phyloP scores from a whole-genome alignment of 306 rosid genomes.

The Potentilla sterilis region DNA sequence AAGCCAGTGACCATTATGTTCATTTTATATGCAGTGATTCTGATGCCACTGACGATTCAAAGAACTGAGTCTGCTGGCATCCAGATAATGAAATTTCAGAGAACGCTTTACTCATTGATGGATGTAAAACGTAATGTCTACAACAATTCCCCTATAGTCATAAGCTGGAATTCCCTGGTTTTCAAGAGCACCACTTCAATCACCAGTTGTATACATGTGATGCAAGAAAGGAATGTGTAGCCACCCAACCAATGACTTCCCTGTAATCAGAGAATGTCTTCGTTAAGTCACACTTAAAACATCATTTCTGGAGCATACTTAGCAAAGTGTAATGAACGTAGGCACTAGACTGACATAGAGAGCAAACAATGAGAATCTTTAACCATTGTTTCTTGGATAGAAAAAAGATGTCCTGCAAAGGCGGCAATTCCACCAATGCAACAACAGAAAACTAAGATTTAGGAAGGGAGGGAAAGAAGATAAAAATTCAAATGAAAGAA shows the following conservation, averaged over 20 bases:
- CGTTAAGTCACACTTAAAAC: not conserved
- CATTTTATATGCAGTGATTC: not conserved
- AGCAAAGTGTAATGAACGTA: not conserved
- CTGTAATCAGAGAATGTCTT: conserved; percentile 29
- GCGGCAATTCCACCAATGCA: not conserved
- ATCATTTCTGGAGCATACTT: not conserved
- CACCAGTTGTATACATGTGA: conserved; percentile 78
- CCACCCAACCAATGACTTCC: conserved; percentile 82
- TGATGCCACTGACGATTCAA: not conserved
- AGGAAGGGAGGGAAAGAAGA: not conserved
- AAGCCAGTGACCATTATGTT: not conserved
- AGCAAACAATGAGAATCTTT: not conserved
- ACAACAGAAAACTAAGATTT: not conserved
- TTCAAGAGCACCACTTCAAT: conserved; percentile 81
- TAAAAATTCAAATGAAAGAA: not conserved
- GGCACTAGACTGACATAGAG: not conserved
- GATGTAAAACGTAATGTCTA: too few relatives aligned
- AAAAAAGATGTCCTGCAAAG: not conserved
- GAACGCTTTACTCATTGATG: not conserved
- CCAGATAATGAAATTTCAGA: not conserved
- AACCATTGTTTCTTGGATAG: not conserved
- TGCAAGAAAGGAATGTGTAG: too few relatives aligned
- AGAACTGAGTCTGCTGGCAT: not conserved
- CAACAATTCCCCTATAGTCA: not conserved
- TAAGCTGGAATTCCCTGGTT: conserved; percentile 59